Evolutionary conservation across 2,329 filamentous ascomycete species (phyloP), one percentile per base, ranked within the genome.

Genomic region (Exophiala aquamarina): DNA sequence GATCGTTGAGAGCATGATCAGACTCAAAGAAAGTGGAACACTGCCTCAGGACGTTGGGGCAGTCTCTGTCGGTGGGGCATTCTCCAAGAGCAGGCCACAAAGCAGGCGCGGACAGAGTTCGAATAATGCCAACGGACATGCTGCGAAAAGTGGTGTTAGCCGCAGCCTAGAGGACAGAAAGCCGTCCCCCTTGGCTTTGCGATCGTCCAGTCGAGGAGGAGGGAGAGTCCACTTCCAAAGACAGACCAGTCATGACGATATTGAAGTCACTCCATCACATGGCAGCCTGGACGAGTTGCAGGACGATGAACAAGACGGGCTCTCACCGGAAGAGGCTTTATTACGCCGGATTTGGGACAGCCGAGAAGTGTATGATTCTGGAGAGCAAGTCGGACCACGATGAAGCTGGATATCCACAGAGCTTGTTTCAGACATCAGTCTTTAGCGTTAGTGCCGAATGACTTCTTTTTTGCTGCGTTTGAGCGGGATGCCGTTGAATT

Each of bases 1-100:
- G 4, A 67, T 69, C 2, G 62, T 63, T 7, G 68, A 72, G 50
- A 73, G 70, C 50, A 66, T 74, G 53, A 60, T 52, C 21, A 65
- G 71, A 23, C 55, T 72, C 23, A 57, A 56, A 41, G 52, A 53
- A 13, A 50, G 39, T 29, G 47, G 41, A 23, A 19, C 35, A 1
- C 29, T 58, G 3, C 51, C 50, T 13, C 20, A 40, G 20, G 49
- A 56, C 17, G 28, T 50, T 26, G 47, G 47, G 15, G 19, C 20
- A 18, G 20, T 23, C 26, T 33, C 50, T 7, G 18, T 53, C 11
- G 18, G 14, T 19, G 32, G 39, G 6, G 17, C 41, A 19, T 31
- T 40, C 5, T 33, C 55, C 18, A 55, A 57, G 34, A 48, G 47
- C 33, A 44, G 55, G 33, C 55, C 57, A 13, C 49, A 45, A 20